A percentile compares a stretch with the other conserved stretches of the same genome.
Conservation (phyloP, 371 early-diverging fungal genomes). For the Dichotomocladium elegans region DNA sequence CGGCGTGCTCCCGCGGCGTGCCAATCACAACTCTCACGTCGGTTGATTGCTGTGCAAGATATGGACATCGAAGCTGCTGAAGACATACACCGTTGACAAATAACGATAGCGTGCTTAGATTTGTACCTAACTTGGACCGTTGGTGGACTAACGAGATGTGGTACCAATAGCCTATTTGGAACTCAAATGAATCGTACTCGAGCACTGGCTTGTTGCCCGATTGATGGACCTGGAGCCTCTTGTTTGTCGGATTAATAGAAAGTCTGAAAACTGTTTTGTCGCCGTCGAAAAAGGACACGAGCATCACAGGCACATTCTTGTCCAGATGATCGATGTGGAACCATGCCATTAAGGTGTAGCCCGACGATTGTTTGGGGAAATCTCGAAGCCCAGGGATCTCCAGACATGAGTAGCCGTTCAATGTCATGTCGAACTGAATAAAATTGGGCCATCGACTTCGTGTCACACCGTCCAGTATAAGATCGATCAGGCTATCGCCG, state of each 20-base stretch:
- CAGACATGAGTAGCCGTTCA: conserved; percentile 34
- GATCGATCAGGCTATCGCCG: conserved; percentile 37
- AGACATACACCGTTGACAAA: conserved; percentile 64
- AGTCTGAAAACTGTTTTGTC: conserved; percentile 35
- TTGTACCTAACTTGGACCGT: conserved; percentile 52
- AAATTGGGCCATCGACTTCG: conserved; percentile 67
- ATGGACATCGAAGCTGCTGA: conserved; percentile 58
- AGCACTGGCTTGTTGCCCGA: conserved; percentile 39
- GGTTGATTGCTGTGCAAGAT: conserved; percentile 46
- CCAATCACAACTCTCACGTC: conserved; percentile 39
- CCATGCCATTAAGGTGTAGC: conserved; percentile 68
- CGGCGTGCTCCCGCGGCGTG: conserved; percentile 27
- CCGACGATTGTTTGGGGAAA: conserved; percentile 55
- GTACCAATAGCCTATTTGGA: conserved; percentile 66
- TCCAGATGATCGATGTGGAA: conserved; percentile 63
- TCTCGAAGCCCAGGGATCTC: conserved; percentile 31
- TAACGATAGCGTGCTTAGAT: conserved; percentile 53
- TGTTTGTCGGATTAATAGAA: conserved; percentile 46
- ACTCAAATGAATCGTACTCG: conserved; percentile 48
- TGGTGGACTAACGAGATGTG: conserved; percentile 70
- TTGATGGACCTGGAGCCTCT: conserved; percentile 50
- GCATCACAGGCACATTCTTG: conserved; percentile 32
- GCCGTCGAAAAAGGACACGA: conserved; percentile 53
- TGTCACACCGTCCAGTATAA: conserved; percentile 57
- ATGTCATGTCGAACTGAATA: conserved; percentile 57